Evolutionary conservation across 768 basidiomycete species (phyloP).

Genomic region (Leccinum sublutescens): DNA sequence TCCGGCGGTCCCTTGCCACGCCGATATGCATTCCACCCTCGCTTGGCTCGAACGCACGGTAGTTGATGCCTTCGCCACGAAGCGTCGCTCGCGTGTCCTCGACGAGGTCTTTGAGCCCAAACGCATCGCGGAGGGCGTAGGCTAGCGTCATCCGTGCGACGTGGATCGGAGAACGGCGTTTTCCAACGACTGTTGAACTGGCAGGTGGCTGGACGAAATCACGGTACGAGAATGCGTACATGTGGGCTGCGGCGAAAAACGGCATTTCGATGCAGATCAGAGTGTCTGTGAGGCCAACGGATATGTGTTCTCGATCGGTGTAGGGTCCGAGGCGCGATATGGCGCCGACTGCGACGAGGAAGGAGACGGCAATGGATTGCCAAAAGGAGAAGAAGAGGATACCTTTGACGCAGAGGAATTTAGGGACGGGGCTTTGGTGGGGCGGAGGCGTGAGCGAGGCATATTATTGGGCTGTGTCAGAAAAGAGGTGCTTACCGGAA

Average conservation of each 20-base stretch:
- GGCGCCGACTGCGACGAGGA: slow-evolving; percentile 78
- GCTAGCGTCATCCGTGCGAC: slow-evolving; percentile 88
- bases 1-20: slow-evolving; percentile 77
- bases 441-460: background rate
- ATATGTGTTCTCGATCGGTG: slow-evolving; percentile 85
- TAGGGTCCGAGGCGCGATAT: slow-evolving; percentile 85
- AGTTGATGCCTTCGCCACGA: slow-evolving; percentile 88
- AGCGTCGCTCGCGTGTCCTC: slow-evolving; percentile 83
- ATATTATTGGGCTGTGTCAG: background rate
- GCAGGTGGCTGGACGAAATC: slow-evolving; percentile 69
- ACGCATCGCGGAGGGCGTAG: slow-evolving; percentile 85
- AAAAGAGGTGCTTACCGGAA: slow-evolving; percentile 56
- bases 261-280: slow-evolving; percentile 98
- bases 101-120: slow-evolving; percentile 82
- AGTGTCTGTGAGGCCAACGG: slow-evolving; percentile 84
- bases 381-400: slow-evolving; percentile 99
- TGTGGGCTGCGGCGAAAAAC: slow-evolving; percentile 90
- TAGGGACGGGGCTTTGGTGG: slow-evolving; percentile 74
- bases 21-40: slow-evolving; percentile 94
- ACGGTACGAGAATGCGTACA: slow-evolving; percentile 89
- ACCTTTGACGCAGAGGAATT: slow-evolving; percentile 98
- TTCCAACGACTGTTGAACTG: slow-evolving; percentile 5
- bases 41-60: slow-evolving; percentile 94
- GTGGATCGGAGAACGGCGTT: slow-evolving; percentile 41
- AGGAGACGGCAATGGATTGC: slow-evolving; percentile 86